These are phyloP conservation scores for Trichoderma endophyticum DNA, from an alignment of 2,329 filamentous ascomycete genomes.

Conservation along the genomic window DNA sequence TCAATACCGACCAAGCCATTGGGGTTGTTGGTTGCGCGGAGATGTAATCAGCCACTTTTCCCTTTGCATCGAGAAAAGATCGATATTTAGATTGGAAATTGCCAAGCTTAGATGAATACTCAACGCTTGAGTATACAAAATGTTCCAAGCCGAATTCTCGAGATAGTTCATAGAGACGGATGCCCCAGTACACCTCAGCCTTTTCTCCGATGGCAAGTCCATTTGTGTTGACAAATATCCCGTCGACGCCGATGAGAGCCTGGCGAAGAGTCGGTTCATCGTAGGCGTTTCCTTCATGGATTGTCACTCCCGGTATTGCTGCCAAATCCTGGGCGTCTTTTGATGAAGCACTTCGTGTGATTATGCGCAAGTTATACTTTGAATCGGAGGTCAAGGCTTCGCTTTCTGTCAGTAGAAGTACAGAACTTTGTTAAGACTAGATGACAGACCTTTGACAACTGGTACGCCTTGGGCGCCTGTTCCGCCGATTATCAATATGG, in stretches of 20 bases:
- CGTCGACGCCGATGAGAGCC: background rate
- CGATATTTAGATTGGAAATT: background rate
- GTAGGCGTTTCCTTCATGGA: background rate
- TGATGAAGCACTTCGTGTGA: background rate
- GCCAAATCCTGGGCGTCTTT: background rate
- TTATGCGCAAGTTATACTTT: background rate
- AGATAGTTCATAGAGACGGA: background rate
- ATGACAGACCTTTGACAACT: background rate
- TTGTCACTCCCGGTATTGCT: background rate
- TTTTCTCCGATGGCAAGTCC: constrained; percentile 7
- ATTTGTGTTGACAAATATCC: background rate
- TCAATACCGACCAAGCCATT: background rate
- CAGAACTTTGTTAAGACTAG: background rate
- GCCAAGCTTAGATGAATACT: constrained; percentile 3
- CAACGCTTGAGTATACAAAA: background rate
- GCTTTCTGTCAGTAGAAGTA: background rate
- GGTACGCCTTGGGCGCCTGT: background rate
- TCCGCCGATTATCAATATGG: background rate
- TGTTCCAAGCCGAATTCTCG: background rate
- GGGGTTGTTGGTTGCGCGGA: background rate
- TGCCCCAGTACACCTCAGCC: constrained; percentile 3
- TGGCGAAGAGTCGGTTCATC: background rate
- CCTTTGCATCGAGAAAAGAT: background rate
- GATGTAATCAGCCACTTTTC: background rate
- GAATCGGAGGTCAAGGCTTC: background rate